Percentiles rank a stretch among this genome's conserved stretches.
Conservation (phyloP, 345 rosid genomes). For the Arabidopsis arenosa region DNA sequence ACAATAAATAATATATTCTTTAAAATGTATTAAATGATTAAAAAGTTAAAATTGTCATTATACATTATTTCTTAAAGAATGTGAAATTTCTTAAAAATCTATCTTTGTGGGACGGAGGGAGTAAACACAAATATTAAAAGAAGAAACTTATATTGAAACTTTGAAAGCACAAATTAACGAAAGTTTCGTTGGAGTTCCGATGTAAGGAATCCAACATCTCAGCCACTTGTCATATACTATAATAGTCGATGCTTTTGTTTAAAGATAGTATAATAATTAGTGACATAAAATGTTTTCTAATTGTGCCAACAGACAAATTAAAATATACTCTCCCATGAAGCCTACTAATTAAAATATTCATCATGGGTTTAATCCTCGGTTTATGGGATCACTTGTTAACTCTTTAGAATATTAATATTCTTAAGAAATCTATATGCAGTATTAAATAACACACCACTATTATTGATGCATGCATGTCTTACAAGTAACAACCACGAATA, state of each 20-base stretch:
- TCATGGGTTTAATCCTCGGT: conserved; percentile 35
- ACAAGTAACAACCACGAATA: conserved; percentile 29
- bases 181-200: conserved; percentile 44
- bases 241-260: conserved; percentile 14
- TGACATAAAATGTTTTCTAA: neutral
- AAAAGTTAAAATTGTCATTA: no score
- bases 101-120: no score
- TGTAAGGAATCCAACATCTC: conserved; percentile 46
- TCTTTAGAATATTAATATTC: neutral
- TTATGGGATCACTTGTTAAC: neutral
- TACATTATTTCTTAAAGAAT: no score
- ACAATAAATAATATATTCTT: no score
- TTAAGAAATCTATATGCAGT: neutral
- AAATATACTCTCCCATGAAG: conserved; percentile 36
- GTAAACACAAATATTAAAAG: no score
- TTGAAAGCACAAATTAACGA: conserved; percentile 22
- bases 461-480: conserved; percentile 40
- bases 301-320: conserved; percentile 17
- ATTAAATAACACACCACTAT: neutral
- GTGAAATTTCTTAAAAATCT: no score
- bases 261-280: conserved; percentile 22
- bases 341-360: conserved; percentile 34
- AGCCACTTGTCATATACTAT: conserved; percentile 27
- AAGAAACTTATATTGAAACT: neutral
- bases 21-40: no score